phyloP scores from a whole-genome alignment of 495 filamentous ascomycete species.

The Penicillium lagena region DNA sequence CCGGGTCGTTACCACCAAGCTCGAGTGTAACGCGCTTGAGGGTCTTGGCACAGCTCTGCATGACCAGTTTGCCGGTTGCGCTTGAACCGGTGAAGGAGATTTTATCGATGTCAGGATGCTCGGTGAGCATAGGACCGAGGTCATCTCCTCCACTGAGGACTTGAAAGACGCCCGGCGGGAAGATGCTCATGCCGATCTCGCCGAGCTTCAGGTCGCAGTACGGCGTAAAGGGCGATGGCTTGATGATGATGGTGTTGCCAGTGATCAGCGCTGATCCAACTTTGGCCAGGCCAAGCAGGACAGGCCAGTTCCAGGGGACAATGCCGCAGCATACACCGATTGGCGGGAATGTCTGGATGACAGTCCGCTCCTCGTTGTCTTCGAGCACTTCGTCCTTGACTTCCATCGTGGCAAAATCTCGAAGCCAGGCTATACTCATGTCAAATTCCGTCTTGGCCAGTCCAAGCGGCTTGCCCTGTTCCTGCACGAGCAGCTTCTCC shows the following conservation, averaged over 20 bases:
- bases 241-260: conserved; percentile 54
- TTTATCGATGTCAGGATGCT: conserved; percentile 58
- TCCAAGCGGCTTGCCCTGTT: conserved; percentile 50
- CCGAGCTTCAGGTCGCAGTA: conserved; percentile 60
- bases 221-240: conserved; percentile 60
- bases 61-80: conserved; percentile 56
- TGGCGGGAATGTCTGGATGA: conserved; percentile 47
- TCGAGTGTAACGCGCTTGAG: conserved; percentile 57
- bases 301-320: conserved; percentile 58
- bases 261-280: conserved; percentile 49
- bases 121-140: conserved; percentile 52
- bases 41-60: conserved; percentile 52
- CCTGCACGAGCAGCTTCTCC: conserved; percentile 44
- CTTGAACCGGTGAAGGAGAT: conserved; percentile 66
- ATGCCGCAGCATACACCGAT: conserved; percentile 55
- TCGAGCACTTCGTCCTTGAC: conserved; percentile 28
- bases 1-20: conserved; percentile 63
- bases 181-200: conserved; percentile 53
- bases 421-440: conserved; percentile 18
- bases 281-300: conserved; percentile 53
- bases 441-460: conserved; percentile 19
- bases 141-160: conserved; percentile 60
- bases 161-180: conserved; percentile 63
- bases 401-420: conserved; percentile 12
- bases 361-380: conserved; percentile 40